phyloP scores from a whole-genome alignment of 176 grass and related monocot genomes.

The Tuctoria greenei region DNA sequence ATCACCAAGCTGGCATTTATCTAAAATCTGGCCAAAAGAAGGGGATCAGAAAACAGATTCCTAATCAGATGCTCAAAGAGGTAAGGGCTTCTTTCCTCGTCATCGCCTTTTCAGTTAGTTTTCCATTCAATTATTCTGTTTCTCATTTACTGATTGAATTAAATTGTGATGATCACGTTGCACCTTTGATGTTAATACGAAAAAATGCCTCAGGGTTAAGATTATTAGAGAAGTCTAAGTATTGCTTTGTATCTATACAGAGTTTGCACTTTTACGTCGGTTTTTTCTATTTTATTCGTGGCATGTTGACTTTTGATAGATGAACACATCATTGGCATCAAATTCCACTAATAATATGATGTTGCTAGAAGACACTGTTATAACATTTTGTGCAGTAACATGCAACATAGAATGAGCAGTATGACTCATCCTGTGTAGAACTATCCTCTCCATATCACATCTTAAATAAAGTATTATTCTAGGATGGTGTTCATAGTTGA shows the following conservation, averaged over 20 bases:
- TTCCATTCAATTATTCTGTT: background rate
- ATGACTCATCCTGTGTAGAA: background rate
- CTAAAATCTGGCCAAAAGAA: conserved; percentile 59
- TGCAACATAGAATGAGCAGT: background rate
- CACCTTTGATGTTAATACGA: background rate
- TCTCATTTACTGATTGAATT: conserved; percentile 9
- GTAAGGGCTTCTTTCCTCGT: background rate
- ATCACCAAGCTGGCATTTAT: conserved; percentile 90
- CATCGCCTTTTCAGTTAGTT: background rate
- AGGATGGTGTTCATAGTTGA: conserved; percentile 13
- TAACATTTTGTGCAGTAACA: background rate
- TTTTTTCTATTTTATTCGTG: background rate
- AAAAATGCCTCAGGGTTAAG: background rate
- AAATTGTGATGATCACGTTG: background rate
- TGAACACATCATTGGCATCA: background rate
- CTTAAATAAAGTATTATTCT: conserved; percentile 2
- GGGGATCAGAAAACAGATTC: background rate
- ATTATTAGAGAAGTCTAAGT: background rate
- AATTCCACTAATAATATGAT: background rate
- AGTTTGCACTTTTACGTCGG: background rate
- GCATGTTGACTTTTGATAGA: background rate
- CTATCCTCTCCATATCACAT: background rate
- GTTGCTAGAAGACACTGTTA: background rate
- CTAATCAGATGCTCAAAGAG: conserved; percentile 16
- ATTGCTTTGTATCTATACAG: background rate